Percentiles rank a stretch among this genome's conserved stretches.
Evolutionary conservation across 164 flowering plant genomes (phyloP).

Genomic region (Berberis vulgaris): DNA sequence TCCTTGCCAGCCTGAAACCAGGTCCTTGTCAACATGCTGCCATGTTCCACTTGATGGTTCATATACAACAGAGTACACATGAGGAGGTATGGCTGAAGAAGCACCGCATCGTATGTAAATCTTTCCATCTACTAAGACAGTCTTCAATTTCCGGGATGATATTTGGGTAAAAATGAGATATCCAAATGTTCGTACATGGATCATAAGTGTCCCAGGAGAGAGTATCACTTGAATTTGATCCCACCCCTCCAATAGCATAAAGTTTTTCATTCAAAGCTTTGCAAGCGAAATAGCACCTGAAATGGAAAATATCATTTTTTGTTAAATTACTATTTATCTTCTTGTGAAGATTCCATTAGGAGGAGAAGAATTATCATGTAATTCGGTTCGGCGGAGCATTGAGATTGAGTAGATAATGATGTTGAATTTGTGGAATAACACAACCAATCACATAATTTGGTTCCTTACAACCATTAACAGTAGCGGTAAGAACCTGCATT

Average conservation of each 20-base stretch:
- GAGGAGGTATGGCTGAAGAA: conserved; percentile 27
- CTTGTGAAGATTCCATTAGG: no score
- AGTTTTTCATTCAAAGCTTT: conserved; percentile 52
- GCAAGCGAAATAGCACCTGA: conserved; percentile 67
- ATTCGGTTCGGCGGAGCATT: no score
- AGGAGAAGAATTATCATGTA: no score
- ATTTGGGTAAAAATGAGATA: conserved; percentile 34
- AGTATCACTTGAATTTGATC: conserved; percentile 35
- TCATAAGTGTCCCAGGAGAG: conserved; percentile 65
- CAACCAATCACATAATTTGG: no score
- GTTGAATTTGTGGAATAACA: no score
- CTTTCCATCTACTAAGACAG: conserved; percentile 55
- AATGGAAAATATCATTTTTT: no score
- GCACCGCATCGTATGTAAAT: conserved; percentile 48
- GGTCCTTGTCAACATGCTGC: conserved; percentile 49
- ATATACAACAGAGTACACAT: conserved; percentile 33
- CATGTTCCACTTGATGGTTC: conserved; percentile 50
- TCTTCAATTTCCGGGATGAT: conserved; percentile 52
- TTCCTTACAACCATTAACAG: no score
- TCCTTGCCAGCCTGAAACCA: conserved; percentile 67
- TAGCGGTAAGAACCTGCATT: no score
- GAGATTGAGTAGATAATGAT: no score
- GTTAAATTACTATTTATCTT: no score
- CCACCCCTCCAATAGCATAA: conserved; percentile 65
- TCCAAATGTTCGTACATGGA: conserved; percentile 37